Conservation (phyloP, 164 flowering plant genomes). For the Magnolia officinalis region DNA sequence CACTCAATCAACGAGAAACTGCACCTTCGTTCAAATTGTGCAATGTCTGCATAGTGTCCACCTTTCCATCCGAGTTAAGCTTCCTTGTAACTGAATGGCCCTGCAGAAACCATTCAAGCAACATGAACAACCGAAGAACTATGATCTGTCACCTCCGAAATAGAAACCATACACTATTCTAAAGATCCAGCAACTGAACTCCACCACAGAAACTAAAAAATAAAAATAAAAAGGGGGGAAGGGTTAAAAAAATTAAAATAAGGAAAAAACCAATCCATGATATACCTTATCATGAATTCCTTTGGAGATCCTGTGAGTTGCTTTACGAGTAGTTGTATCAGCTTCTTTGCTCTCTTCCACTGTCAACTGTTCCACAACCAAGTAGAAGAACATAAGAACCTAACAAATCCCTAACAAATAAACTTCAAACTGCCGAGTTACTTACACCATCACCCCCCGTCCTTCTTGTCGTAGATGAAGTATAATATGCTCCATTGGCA, state of each 20-base stretch:
- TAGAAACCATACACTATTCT: neutral
- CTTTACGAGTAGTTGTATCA: conserved; percentile 70
- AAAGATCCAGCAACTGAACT: neutral
- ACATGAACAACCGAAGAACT: neutral
- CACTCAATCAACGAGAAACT: neutral
- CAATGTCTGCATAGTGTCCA: conserved; percentile 64
- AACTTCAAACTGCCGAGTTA: neutral
- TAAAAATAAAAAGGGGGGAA: too few species aligned
- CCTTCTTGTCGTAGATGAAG: conserved; percentile 70
- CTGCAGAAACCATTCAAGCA: conserved; percentile 31
- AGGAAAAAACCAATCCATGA: neutral
- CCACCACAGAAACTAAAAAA: neutral
- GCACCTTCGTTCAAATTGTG: conserved; percentile 85
- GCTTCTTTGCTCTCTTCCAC: conserved; percentile 84
- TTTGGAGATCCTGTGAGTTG: conserved; percentile 66
- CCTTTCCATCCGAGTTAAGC: conserved; percentile 78
- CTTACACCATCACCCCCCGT: conserved; percentile 85
- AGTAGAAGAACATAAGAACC: conserved; percentile 4
- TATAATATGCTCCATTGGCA: conserved; percentile 75
- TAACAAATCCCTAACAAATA: conserved; percentile 1
- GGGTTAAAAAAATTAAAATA: neutral
- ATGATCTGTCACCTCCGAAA: neutral
- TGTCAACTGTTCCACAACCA: conserved; percentile 36
- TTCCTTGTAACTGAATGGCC: conserved; percentile 81
- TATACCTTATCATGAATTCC: conserved; percentile 79